Evolutionary conservation across 2,329 filamentous ascomycete genomes (phyloP), one percentile per base, ranked within the genome.

Genomic region (Leptoxyphium fumago): DNA sequence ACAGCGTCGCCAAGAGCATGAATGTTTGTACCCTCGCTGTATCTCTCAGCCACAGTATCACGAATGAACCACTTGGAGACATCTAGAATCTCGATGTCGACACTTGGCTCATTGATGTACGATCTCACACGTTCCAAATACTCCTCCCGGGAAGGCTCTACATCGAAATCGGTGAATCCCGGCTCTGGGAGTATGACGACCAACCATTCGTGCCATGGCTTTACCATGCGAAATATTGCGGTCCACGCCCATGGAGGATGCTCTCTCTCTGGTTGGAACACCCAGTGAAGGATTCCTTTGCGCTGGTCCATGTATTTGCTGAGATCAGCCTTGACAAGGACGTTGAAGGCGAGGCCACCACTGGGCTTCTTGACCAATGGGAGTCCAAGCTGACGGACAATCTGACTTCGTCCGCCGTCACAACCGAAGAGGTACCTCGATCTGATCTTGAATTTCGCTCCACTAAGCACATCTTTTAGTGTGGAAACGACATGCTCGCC

Each of bases 191-290:
- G 61, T 13, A 77, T 55, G 43, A 60, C 60, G 45, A 57, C 55
- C 53, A 61, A 58, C 75, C 75, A 81, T 61, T 80, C 72, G 49
- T 72, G 55, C 76, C 76, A 80, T 0, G 75, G 70, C 60, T 72
- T 75, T 4, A 80, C 74, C 75, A 80, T 79, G 18, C 77, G 64
- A 2, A 70, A 63, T 49, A 75, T 58, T 2, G 56, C 60, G 29
- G 62, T 61, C 68, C 70, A 74, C 0, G 65, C 73, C 58, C 72
- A 78, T 0, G 62, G 61, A 0, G 71, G 70, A 43, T 70, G 61
- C 43, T 75, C 68, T 10, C 54, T 46, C 21, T 60, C 58, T 0
- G 77, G 75, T 48, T 71, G 67, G 53, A 80, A 63, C 1, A 77
- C 62, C 70, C 74, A 78, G 54, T 81, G 76, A 14, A 80, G 61